Evolutionary conservation across 106 monocot species (phyloP), one percentile per base, ranked within the genome.

Genomic region (Platanthera zijinensis): DNA sequence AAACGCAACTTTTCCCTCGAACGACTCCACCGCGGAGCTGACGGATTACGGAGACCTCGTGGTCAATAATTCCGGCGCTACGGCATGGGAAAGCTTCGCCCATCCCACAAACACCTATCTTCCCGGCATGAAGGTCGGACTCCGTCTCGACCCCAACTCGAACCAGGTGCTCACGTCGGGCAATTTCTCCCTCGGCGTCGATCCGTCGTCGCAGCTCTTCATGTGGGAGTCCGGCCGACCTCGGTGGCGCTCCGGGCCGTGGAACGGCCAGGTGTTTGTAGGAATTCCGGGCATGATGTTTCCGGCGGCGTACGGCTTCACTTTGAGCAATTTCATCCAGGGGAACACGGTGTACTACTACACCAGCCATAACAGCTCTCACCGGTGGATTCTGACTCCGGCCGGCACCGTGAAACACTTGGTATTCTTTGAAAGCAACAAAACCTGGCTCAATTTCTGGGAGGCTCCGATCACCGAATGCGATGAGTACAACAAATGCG

Each of bases 291-390:
- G 19, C 5, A 71, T 71, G 71, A 50, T 49, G 71, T 50, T 50
- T n/a, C 17, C 49, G n/a, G 48, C 48, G 0, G 49, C 84, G 22
- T 80, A 84, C 54, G 85, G 72, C 12, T 84, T 85, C 83, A 81
- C 62, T 57, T 30, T 82, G 9, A 85, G 78, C 68, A 83, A 83
- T 53, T 83, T 78, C 47, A 53, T 59, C 22, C 80, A 78, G 11
- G 71, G 49, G 19, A 71, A 71, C 48, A 48, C 48, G n/a, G 18
- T 71, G 28, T 71, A 48, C 30, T 71, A 71, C 18, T 71, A 71
- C 71, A 49, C 71, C 49, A n/a, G 18, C 9, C 2, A n/a, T 17
- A 71, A 71, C 46, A 50, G 49, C n/a, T 48, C 71, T 17, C 71
- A 71, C 71, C 71, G 71, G 4, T 71, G 49, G 49, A 49, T 50